Evolutionary conservation across 2,329 filamentous ascomycete species (phyloP).

Genomic region (Cryphonectria parasitica): DNA sequence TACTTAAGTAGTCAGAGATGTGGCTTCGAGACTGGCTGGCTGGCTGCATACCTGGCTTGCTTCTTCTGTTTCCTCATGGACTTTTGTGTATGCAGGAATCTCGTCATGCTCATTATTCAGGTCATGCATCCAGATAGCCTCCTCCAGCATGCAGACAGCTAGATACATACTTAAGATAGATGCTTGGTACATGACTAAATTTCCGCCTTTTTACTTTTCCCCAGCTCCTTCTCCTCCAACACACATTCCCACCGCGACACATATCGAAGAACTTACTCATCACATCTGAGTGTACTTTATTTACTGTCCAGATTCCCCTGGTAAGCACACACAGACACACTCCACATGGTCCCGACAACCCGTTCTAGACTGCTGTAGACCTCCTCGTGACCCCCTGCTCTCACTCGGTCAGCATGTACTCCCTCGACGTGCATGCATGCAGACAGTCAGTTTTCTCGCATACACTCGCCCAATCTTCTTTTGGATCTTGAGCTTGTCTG

Average conservation of each 20-base stretch:
- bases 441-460: neutral
- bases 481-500: constrained; percentile 13
- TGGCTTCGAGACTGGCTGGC: constrained; percentile 8
- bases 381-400: constrained; percentile 9
- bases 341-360: constrained; percentile 16
- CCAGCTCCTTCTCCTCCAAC: neutral
- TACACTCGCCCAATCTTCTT: neutral
- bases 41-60: neutral
- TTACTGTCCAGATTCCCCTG: neutral
- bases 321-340: neutral
- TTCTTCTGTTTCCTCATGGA: neutral
- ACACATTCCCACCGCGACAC: no score
- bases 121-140: neutral
- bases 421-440: neutral
- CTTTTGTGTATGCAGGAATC: neutral
- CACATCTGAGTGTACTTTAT: no score
- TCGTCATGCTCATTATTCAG: neutral
- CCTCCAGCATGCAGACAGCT: neutral
- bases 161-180: neutral
- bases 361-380: constrained; percentile 26
- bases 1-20: neutral
- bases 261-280: no score
- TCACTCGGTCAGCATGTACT: neutral
- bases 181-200: neutral
- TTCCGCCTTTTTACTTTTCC: neutral